phyloP scores from a whole-genome alignment of 2,329 filamentous ascomycete species.

The Sclerotinia sclerotiorum region DNA sequence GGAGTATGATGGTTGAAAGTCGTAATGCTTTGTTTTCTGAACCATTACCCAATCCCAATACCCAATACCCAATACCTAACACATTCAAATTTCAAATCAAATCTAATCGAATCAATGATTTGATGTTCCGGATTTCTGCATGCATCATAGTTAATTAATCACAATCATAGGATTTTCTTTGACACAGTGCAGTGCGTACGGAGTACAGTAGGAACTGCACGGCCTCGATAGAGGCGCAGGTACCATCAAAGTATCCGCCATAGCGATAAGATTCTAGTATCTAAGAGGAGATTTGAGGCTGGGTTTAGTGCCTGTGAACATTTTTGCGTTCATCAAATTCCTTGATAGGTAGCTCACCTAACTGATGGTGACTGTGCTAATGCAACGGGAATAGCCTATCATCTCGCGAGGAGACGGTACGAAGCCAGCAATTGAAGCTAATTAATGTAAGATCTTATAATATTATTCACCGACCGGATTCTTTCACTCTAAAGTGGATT shows the following conservation, averaged over 20 bases:
- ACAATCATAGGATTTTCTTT: neutral
- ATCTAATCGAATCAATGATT: neutral
- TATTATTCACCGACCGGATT: constrained; percentile 1
- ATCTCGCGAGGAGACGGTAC: neutral
- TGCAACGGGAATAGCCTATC: neutral
- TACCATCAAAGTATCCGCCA: constrained; percentile 1
- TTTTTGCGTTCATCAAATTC: neutral
- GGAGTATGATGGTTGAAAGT: neutral
- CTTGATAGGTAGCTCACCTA: neutral
- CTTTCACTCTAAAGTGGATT: neutral
- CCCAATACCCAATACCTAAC: too few relatives aligned
- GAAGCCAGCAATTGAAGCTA: neutral
- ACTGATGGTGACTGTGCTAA: neutral
- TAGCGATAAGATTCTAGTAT: neutral
- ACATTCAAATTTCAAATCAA: neutral
- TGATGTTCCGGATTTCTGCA: neutral
- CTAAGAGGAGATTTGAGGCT: neutral
- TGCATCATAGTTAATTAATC: neutral
- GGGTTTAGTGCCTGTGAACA: neutral
- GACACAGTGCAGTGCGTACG: too few relatives aligned
- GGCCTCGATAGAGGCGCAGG: neutral
- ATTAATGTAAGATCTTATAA: neutral
- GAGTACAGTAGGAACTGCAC: neutral
- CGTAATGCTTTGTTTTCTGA: neutral
- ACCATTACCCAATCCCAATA: too few relatives aligned